These are phyloP conservation scores for Fonsecaea multimorphosa DNA, from an alignment of 2,329 filamentous ascomycete species.

Conservation along the genomic window DNA sequence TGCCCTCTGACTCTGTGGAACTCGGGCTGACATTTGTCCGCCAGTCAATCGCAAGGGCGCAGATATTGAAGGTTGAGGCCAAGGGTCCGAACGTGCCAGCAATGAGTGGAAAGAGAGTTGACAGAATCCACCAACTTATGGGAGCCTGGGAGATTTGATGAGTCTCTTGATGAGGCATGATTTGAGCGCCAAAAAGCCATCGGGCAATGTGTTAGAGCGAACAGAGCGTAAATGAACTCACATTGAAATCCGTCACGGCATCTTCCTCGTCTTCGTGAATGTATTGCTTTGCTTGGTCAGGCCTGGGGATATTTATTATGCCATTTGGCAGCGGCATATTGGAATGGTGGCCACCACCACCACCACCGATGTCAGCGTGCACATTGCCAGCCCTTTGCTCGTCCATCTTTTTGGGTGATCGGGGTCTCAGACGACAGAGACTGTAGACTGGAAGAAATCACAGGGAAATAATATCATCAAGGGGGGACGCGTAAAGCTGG, in stretches of 20 bases:
- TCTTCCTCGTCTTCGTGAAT: slow-evolving; percentile 7
- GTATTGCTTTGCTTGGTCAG: slow-evolving; percentile 8
- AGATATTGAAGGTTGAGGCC: slow-evolving; percentile 49
- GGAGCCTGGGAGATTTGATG: background rate
- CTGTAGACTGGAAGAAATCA: background rate
- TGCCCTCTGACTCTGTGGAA: slow-evolving; percentile 23
- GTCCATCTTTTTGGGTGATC: background rate
- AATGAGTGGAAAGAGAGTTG: slow-evolving; percentile 5
- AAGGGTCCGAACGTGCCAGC: slow-evolving; percentile 47
- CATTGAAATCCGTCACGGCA: slow-evolving; percentile 13
- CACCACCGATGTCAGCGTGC: background rate
- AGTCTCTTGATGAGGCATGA: background rate
- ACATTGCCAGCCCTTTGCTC: background rate
- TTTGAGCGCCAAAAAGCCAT: background rate
- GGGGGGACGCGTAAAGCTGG: slow-evolving; percentile 2
- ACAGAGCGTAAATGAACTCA: background rate
- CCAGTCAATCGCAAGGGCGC: slow-evolving; percentile 33
- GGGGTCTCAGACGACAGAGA: background rate
- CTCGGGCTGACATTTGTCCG: slow-evolving; percentile 16
- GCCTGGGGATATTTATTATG: slow-evolving; percentile 3
- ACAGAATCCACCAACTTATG: slow-evolving; percentile 12
- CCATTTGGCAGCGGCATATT: slow-evolving; percentile 6
- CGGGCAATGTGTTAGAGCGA: background rate
- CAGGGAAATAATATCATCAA: background rate
- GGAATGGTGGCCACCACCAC: background rate